Evolutionary conservation across 352 stramenopile genomes (phyloP).

Genomic region (Halophytophthora batemanensis): DNA sequence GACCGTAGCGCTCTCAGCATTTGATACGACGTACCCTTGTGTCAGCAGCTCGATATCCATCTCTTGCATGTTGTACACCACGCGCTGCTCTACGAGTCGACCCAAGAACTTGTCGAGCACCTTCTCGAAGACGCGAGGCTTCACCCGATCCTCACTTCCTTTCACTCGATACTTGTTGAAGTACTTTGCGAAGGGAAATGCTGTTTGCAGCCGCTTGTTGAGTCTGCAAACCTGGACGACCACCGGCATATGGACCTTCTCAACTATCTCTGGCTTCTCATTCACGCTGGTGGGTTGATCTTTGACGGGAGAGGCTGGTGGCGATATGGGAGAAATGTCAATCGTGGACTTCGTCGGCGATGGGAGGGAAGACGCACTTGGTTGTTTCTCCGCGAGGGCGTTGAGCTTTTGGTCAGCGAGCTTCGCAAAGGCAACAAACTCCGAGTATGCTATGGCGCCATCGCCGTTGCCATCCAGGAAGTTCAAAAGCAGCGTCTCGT

Average conservation of each 20-base stretch:
- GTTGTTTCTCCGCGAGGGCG: conserved; percentile 14
- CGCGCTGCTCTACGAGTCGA: conserved; percentile 42
- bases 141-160: conserved; percentile 36
- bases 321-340: conserved; percentile 10
- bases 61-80: conserved; percentile 67
- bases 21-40: conserved; percentile 22
- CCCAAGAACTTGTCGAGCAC: conserved; percentile 76
- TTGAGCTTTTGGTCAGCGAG: conserved; percentile 42
- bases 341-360: conserved; percentile 20
- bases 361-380: conserved; percentile 7
- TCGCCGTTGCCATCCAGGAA: conserved; percentile 72
- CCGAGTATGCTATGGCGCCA: conserved; percentile 51
- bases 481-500: conserved; percentile 59
- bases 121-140: conserved; percentile 64
- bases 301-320: conserved; percentile 13
- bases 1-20: conserved; percentile 26
- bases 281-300: conserved; percentile 5
- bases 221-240: conserved; percentile 39
- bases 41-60: conserved; percentile 52
- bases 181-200: conserved; percentile 77
- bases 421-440: conserved; percentile 68
- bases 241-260: conserved; percentile 17
- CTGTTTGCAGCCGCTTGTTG: conserved; percentile 39
- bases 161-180: conserved; percentile 61
- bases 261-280: conserved; percentile 8